Evolutionary conservation across 306 rosid genomes (phyloP).

Genomic region (Malus sieversii): DNA sequence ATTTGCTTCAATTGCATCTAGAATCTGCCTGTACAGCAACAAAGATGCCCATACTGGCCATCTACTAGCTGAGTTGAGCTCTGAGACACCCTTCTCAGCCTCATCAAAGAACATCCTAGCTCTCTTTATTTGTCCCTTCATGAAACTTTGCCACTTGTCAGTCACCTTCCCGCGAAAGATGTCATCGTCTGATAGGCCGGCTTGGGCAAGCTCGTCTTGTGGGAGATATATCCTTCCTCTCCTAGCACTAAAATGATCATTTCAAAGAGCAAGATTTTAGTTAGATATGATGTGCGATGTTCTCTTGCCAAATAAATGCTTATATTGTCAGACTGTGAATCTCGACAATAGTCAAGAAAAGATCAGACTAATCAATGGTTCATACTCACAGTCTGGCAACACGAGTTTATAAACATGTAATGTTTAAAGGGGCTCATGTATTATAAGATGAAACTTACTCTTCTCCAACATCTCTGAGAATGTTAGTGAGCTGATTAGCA

Average conservation of each 20-base stretch:
- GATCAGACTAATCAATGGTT: no score
- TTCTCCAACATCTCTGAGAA: slow-evolving; percentile 96
- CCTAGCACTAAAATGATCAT: slow-evolving; percentile 48
- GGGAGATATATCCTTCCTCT: slow-evolving; percentile 96
- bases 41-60: slow-evolving; percentile 95
- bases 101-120: slow-evolving; percentile 90
- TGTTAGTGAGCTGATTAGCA: slow-evolving; percentile 96
- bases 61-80: slow-evolving; percentile 72
- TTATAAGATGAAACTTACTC: slow-evolving; percentile 51
- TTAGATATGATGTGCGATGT: no score
- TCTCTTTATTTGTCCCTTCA: slow-evolving; percentile 79
- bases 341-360: no score
- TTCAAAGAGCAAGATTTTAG: not conserved
- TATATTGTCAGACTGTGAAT: no score
- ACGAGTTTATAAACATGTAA: no score
- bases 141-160: slow-evolving; percentile 80
- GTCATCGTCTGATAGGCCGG: slow-evolving; percentile 83
- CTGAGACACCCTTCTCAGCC: slow-evolving; percentile 83
- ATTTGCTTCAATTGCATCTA: slow-evolving; percentile 91
- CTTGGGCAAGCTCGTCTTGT: slow-evolving; percentile 76
- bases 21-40: slow-evolving; percentile 69
- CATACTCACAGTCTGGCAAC: no score
- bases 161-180: slow-evolving; percentile 64
- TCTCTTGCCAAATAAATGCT: no score
- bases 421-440: not conserved